Conservation (phyloP, 2,329 filamentous ascomycete species). For the Colletotrichum spaethianum region DNA sequence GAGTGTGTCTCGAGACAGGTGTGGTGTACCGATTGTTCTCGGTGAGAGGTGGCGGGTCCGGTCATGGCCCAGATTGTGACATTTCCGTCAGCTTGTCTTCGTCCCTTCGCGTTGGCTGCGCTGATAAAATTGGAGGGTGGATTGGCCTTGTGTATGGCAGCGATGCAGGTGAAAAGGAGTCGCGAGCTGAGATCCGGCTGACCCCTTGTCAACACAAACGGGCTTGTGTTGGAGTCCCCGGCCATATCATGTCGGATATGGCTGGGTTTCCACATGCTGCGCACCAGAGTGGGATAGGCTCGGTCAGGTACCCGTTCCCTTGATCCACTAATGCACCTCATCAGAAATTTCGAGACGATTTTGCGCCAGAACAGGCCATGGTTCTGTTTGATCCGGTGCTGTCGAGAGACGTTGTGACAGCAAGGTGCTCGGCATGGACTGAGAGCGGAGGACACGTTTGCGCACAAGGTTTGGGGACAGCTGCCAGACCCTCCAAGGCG, state of each 20-base stretch:
- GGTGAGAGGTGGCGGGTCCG: neutral
- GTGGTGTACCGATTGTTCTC: slow-evolving; percentile 5
- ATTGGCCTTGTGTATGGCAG: slow-evolving; percentile 4
- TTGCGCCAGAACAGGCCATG: slow-evolving; percentile 38
- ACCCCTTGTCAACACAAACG: slow-evolving; percentile 30
- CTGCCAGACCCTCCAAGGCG: neutral
- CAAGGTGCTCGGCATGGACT: slow-evolving; percentile 15
- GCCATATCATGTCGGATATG: slow-evolving; percentile 38
- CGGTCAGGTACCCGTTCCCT: slow-evolving; percentile 37
- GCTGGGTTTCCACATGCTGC: slow-evolving; percentile 36
- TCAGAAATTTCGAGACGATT: slow-evolving; percentile 36
- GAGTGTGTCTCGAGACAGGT: neutral
- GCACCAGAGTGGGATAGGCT: slow-evolving; percentile 36
- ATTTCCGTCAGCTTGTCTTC: neutral
- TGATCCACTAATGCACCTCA: slow-evolving; percentile 42
- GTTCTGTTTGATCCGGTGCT: slow-evolving; percentile 13
- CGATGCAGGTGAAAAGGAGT: slow-evolving; percentile 31
- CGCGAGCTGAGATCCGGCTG: slow-evolving; percentile 18
- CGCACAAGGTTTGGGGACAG: neutral
- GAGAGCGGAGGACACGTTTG: neutral
- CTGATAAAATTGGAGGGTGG: slow-evolving; percentile 3
- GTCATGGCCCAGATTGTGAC: neutral
- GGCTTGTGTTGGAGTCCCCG: slow-evolving; percentile 22
- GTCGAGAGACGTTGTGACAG: neutral
- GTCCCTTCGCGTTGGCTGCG: neutral